Percentiles rank a stretch among this genome's conserved stretches.
These are phyloP conservation scores for Hydnomerulius pinastri DNA, from an alignment of 768 basidiomycete genomes.

Conservation along the genomic window DNA sequence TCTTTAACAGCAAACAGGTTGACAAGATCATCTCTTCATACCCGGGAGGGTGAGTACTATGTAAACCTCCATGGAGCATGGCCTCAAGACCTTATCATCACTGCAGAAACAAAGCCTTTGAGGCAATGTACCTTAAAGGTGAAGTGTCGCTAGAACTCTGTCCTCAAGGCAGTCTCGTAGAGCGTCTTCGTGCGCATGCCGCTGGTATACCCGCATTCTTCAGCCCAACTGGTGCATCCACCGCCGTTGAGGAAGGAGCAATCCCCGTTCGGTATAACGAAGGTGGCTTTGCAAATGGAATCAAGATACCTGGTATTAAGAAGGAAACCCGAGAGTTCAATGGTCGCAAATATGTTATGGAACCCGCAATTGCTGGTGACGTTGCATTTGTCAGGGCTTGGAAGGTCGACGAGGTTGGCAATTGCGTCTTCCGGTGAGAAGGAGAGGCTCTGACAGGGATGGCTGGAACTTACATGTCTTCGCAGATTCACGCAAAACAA, in stretches of 20 bases:
- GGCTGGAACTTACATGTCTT: not conserved
- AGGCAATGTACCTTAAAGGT: constrained; percentile 77
- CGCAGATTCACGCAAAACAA: constrained; percentile 83
- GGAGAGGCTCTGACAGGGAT: not conserved
- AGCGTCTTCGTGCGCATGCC: constrained; percentile 85
- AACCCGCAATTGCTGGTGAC: constrained; percentile 77
- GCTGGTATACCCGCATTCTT: constrained; percentile 94
- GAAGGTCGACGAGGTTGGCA: constrained; percentile 92
- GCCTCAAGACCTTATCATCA: not conserved
- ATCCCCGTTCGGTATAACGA: constrained; percentile 80
- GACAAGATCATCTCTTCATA: constrained; percentile 87
- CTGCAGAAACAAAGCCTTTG: constrained; percentile 82
- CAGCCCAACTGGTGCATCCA: constrained; percentile 87
- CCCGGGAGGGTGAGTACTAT: constrained; percentile 68
- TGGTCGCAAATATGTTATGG: constrained; percentile 81
- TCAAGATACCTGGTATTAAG: constrained; percentile 70
- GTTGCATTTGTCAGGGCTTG: constrained; percentile 87
- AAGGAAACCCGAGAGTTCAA: constrained; percentile 79
- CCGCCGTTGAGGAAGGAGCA: constrained; percentile 76
- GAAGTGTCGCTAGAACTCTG: constrained; percentile 84
- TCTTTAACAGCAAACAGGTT: constrained; percentile 75
- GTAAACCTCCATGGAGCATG: not conserved
- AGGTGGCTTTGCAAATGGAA: constrained; percentile 69
- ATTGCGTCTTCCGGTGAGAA: constrained; percentile 82
- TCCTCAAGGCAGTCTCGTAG: constrained; percentile 89